These are phyloP conservation scores for Populus tremula DNA, from an alignment of 345 rosid genomes.

Conservation along the genomic window DNA sequence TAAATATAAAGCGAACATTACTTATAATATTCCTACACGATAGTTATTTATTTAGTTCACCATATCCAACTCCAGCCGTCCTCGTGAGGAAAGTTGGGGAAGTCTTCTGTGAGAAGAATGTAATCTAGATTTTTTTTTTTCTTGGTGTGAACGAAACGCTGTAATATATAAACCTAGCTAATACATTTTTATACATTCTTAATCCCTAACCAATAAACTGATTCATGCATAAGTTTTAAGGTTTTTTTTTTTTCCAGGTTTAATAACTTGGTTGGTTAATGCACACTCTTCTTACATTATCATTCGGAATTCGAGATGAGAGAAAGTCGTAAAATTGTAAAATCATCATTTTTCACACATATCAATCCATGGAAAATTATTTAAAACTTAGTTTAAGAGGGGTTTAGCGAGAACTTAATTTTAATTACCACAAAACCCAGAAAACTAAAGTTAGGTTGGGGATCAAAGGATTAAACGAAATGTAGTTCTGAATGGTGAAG, in stretches of 20 bases:
- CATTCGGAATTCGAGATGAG: too few species aligned
- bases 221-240: background rate
- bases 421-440: too few species aligned
- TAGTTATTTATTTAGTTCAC: background rate
- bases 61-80: background rate
- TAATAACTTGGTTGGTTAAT: background rate
- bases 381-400: too few species aligned
- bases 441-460: too few species aligned
- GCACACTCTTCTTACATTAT: too few species aligned
- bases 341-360: too few species aligned
- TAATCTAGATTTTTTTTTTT: background rate
- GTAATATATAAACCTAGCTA: background rate
- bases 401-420: too few species aligned
- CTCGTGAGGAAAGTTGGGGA: background rate
- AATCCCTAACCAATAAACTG: background rate
- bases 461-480: too few species aligned
- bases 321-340: too few species aligned
- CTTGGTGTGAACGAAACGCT: background rate
- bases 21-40: background rate
- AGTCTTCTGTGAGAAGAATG: background rate
- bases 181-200: background rate
- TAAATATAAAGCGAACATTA: background rate
- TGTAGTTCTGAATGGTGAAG: too few species aligned
- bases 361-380: too few species aligned
- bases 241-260: background rate